These are phyloP conservation scores for Stagonosporopsis chrysanthemi DNA, from an alignment of 2,329 filamentous ascomycete species.

Conservation along the genomic window DNA sequence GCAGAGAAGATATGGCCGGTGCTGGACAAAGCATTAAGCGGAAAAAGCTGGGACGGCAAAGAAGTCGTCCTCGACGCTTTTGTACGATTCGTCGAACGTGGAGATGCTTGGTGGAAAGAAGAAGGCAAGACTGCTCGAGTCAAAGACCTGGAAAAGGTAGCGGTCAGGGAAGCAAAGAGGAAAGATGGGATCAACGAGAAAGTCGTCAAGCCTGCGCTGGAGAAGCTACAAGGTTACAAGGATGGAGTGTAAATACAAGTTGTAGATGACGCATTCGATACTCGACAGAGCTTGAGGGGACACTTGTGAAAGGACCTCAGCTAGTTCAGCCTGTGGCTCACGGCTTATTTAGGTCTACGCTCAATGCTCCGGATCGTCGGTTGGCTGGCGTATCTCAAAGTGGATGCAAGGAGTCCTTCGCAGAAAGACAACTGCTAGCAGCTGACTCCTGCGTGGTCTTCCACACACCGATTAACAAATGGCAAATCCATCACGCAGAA, in stretches of 20 bases:
- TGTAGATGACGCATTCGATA: neutral
- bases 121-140: constrained; percentile 63
- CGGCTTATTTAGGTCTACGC: no score
- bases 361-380: no score
- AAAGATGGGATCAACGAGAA: constrained; percentile 79
- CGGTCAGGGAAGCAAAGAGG: constrained; percentile 84
- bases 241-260: neutral
- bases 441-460: no score
- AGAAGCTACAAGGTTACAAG: constrained; percentile 23
- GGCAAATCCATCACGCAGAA: no score
- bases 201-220: constrained; percentile 29
- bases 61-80: constrained; percentile 83
- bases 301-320: no score
- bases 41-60: constrained; percentile 94
- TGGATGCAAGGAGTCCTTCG: no score
- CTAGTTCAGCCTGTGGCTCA: no score
- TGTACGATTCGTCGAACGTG: constrained; percentile 76
- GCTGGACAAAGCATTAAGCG: constrained; percentile 78
- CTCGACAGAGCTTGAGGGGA: no score
- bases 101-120: constrained; percentile 65
- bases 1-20: constrained; percentile 78
- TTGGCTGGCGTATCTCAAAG: no score
- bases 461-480: no score
- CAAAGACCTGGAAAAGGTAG: constrained; percentile 72
- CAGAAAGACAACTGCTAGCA: no score